These are phyloP conservation scores for Candida alai DNA, from an alignment of 805 yeast genomes.

Conservation along the genomic window DNA sequence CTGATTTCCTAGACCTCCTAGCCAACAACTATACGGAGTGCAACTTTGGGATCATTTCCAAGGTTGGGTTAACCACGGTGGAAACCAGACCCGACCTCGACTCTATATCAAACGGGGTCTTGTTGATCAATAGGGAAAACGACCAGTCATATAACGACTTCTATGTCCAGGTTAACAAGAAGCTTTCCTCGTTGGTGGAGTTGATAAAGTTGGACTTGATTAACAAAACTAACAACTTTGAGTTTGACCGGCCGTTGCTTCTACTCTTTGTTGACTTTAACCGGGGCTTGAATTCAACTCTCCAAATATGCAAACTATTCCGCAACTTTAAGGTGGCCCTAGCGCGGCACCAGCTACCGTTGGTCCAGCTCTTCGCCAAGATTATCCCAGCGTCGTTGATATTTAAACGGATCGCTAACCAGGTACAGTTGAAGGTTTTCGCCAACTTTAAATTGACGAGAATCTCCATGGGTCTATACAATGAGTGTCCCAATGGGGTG, in stretches of 20 bases:
- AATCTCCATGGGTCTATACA: conserved; percentile 54
- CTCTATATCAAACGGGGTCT: conserved; percentile 25
- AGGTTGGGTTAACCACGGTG: conserved; percentile 22
- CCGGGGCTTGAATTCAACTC: conserved; percentile 38
- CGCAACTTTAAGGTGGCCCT: conserved; percentile 41
- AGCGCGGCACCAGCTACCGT: conserved; percentile 36
- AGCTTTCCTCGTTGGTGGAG: conserved; percentile 31
- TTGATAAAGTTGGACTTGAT: conserved; percentile 36
- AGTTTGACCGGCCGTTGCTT: conserved; percentile 46
- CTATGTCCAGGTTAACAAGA: conserved; percentile 28
- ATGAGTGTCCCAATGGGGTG: conserved; percentile 44
- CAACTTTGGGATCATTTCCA: conserved; percentile 45
- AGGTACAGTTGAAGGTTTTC: conserved; percentile 20
- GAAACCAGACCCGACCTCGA: conserved; percentile 28
- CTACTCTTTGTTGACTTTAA: conserved; percentile 48
- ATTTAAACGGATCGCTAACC: conserved; percentile 16
- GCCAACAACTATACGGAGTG: conserved; percentile 43
- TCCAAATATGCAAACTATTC: conserved; percentile 46
- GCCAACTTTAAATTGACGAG: conserved; percentile 37
- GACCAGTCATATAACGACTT: conserved; percentile 21
- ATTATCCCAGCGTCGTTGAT: conserved; percentile 29
- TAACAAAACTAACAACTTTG: conserved; percentile 37
- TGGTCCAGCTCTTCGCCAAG: conserved; percentile 36
- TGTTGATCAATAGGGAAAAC: conserved; percentile 21
- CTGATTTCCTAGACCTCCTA: conserved; percentile 40